Evolutionary conservation across 2,329 filamentous ascomycete genomes (phyloP).

Genomic region (Aspergillus brasiliensis): DNA sequence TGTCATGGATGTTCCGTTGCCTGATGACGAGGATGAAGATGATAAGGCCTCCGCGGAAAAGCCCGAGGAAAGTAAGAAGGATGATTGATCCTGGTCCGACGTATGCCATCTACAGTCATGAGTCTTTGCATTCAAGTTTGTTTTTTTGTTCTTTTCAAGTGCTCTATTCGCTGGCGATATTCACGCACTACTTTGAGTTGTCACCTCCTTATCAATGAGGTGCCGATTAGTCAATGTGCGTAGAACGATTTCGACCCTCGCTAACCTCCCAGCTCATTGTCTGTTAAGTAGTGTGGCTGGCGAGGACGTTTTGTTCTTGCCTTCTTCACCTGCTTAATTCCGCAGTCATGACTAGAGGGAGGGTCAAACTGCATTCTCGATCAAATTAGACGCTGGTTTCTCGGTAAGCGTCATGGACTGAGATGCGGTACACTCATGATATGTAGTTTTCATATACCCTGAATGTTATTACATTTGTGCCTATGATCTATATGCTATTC

Average conservation of each 20-base stretch:
- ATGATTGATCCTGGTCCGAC: slow-evolving; percentile 23
- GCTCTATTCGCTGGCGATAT: not conserved
- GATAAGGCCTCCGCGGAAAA: slow-evolving; percentile 46
- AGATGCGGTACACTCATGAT: not conserved
- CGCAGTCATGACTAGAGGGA: slow-evolving; percentile 31
- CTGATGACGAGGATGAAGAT: slow-evolving; percentile 61
- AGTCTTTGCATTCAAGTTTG: not conserved
- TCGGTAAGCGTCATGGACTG: slow-evolving; percentile 22
- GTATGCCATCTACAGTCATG: not conserved
- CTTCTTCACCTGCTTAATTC: slow-evolving; percentile 25
- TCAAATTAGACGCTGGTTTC: slow-evolving; percentile 29
- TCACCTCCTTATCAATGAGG: slow-evolving; percentile 76
- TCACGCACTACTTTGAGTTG: slow-evolving; percentile 95
- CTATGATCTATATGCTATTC: too few species aligned
- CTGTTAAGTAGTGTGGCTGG: slow-evolving; percentile 29
- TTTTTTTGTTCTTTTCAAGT: not conserved
- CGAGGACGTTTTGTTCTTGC: slow-evolving; percentile 38
- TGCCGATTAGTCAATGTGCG: slow-evolving; percentile 98
- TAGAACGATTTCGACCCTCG: slow-evolving; percentile 59
- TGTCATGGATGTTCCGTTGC: slow-evolving; percentile 71
- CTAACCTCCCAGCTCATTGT: slow-evolving; percentile 32
- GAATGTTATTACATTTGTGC: too few species aligned
- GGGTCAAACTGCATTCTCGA: slow-evolving; percentile 32
- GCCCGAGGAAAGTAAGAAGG: slow-evolving; percentile 27
- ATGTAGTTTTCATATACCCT: not conserved